Evolutionary conservation across 345 rosid genomes (phyloP), one percentile per base, ranked within the genome.

Genomic region (Eucalyptus virginea): DNA sequence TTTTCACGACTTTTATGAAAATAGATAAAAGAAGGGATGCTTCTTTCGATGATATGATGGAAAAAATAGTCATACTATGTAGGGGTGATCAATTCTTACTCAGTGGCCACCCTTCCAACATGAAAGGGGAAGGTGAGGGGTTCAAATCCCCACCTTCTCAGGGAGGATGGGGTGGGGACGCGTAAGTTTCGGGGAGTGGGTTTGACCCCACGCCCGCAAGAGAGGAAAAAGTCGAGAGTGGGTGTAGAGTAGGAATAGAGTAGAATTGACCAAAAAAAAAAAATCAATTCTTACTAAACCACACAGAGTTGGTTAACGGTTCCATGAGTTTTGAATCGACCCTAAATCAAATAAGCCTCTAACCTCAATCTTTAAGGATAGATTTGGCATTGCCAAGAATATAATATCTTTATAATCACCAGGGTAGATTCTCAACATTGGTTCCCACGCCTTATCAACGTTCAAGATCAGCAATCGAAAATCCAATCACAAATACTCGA

Each of bases 321-420:
- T 51, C 4, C 9, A 52, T 0, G 24, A 52, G 9, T 18, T 0
- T 18, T 0, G 9, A 52, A 18, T 52, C 0, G 2, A 52, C 1
- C 56, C 56, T 19, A 19, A 19, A 52, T 52, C 28, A 72, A 72
- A 6, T 0, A 11, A 37, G 28, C 28, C 16, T 19, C 14, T 0
- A 5, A 21, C 8, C 9, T 72, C 83, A 1, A 56, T 56, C 30
- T 24, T 72, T 19, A 72, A 37, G 5, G 45, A 72, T 37, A 37
- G 8, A 44, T 37, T 72, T 72, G 83, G 15, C 83, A 60, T 60
- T 28, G 17, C 4, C 32, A 28, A 28, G 17, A 6, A 28, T 12
- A 28, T 28, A 21, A 72, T 21, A 37, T 11, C 1, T 37, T 1
- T 11, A 72, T 11, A 37, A 72, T 13, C 15, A 19, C 28, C 28